Percentiles rank a stretch among this genome's conserved stretches.
Evolutionary conservation across 2,329 filamentous ascomycete species (phyloP).

Genomic region (Alternaria brassicicola): DNA sequence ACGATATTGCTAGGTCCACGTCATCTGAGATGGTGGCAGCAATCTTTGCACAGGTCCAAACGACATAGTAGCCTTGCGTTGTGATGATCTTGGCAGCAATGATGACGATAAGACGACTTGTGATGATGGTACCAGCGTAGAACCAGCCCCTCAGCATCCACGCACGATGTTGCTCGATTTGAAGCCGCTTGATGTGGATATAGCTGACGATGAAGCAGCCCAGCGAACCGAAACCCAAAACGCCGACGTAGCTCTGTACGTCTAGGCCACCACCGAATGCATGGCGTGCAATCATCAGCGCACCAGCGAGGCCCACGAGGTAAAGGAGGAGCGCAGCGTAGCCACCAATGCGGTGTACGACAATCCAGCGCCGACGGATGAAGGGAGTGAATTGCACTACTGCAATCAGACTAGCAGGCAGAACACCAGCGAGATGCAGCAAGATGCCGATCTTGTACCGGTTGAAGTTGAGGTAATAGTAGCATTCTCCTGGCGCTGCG

Average conservation of each 20-base stretch:
- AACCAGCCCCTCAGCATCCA: conserved; percentile 42
- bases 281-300: conserved; percentile 59
- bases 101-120: conserved; percentile 57
- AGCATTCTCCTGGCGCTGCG: conserved; percentile 53
- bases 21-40: conserved; percentile 42
- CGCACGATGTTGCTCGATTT: conserved; percentile 55
- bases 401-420: conserved; percentile 51
- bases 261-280: conserved; percentile 62
- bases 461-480: conserved; percentile 47
- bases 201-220: conserved; percentile 56
- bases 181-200: conserved; percentile 64
- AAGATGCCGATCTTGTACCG: conserved; percentile 49
- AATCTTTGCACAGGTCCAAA: conserved; percentile 58
- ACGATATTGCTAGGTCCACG: conserved; percentile 31
- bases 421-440: conserved; percentile 51
- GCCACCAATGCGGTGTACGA: conserved; percentile 66
- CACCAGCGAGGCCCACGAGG: conserved; percentile 55
- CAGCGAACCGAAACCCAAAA: conserved; percentile 55
- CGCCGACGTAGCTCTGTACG: conserved; percentile 55
- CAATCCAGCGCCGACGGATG: conserved; percentile 55
- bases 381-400: conserved; percentile 52
- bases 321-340: conserved; percentile 61
- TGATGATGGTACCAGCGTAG: conserved; percentile 60
- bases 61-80: conserved; percentile 43
- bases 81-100: conserved; percentile 52